phyloP scores from a whole-genome alignment of 2,329 filamentous ascomycete species.

The Cladosporium halotolerans region DNA sequence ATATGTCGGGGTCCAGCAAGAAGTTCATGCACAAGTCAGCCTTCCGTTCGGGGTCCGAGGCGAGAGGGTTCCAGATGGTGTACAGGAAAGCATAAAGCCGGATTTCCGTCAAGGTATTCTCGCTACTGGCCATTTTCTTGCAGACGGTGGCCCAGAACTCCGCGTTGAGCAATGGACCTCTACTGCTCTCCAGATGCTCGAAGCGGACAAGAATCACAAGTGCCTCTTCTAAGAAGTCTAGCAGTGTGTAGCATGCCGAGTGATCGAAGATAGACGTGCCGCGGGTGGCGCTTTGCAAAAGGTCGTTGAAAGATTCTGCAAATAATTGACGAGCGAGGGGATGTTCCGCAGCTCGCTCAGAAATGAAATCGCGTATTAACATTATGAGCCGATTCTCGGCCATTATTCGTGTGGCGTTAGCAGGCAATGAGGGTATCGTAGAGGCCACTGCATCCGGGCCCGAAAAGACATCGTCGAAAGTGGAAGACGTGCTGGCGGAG shows the following conservation, averaged over 20 bases:
- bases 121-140: conserved; percentile 69
- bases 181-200: conserved; percentile 39
- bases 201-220: conserved; percentile 62
- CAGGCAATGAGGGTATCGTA: conserved; percentile 54
- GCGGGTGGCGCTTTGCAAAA: conserved; percentile 68
- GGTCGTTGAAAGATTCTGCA: conserved; percentile 64
- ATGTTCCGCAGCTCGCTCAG: conserved; percentile 51
- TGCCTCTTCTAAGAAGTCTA: conserved; percentile 82
- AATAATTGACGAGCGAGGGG: conserved; percentile 61
- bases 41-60: conserved; percentile 61
- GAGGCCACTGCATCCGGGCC: conserved; percentile 62
- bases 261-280: conserved; percentile 76
- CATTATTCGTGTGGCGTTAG: conserved; percentile 72
- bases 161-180: conserved; percentile 61
- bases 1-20: conserved; percentile 66
- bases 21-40: conserved; percentile 65
- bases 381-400: conserved; percentile 82
- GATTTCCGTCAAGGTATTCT: conserved; percentile 87
- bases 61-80: conserved; percentile 68
- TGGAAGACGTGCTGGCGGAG: conserved; percentile 40
- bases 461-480: conserved; percentile 60
- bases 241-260: conserved; percentile 79
- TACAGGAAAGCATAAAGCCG: conserved; percentile 77
- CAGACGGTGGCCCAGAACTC: conserved; percentile 79
- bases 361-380: conserved; percentile 73